Percentiles rank a stretch among this genome's conserved stretches.
Evolutionary conservation across 345 rosid genomes (phyloP).

Genomic region (Aquilaria sinensis): DNA sequence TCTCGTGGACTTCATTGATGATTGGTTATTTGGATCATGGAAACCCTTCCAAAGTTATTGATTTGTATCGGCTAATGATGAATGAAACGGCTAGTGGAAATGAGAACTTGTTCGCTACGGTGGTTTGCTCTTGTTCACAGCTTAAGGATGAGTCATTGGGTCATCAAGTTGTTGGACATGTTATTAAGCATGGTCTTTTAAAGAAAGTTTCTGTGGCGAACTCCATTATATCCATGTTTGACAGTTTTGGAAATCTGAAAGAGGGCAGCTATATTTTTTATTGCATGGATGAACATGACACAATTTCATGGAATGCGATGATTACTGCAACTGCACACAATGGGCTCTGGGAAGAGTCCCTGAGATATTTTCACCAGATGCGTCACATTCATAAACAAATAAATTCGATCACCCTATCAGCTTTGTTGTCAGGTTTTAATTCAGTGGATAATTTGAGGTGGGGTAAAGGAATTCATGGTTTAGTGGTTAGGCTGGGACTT

Average conservation of each 20-base stretch:
- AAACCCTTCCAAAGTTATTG: conserved; percentile 45
- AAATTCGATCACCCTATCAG: conserved; percentile 64
- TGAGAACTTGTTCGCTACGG: conserved; percentile 60
- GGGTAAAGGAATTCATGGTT: conserved; percentile 70
- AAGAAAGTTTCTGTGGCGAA: conserved; percentile 55
- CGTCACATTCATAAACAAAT: conserved; percentile 37
- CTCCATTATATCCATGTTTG: conserved; percentile 74
- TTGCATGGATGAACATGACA: conserved; percentile 53
- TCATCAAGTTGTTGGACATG: conserved; percentile 52
- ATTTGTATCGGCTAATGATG: conserved; percentile 44
- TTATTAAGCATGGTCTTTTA: conserved; percentile 50
- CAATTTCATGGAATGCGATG: conserved; percentile 81
- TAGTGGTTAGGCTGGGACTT: conserved; percentile 53
- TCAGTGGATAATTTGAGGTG: conserved; percentile 53
- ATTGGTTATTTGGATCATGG: conserved; percentile 51
- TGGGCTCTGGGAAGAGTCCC: conserved; percentile 40
- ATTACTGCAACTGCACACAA: conserved; percentile 50
- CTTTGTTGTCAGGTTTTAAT: conserved; percentile 50
- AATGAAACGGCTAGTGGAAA: conserved; percentile 48
- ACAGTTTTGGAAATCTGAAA: conserved; percentile 35
- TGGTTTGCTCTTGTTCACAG: conserved; percentile 54
- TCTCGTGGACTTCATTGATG: conserved; percentile 95
- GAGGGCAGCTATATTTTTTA: conserved; percentile 46
- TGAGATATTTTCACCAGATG: conserved; percentile 47
- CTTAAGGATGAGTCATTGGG: conserved; percentile 50